These are phyloP conservation scores for Trichoderma sp. DNA, from an alignment of 2,329 filamentous ascomycete genomes.

Conservation along the genomic window DNA sequence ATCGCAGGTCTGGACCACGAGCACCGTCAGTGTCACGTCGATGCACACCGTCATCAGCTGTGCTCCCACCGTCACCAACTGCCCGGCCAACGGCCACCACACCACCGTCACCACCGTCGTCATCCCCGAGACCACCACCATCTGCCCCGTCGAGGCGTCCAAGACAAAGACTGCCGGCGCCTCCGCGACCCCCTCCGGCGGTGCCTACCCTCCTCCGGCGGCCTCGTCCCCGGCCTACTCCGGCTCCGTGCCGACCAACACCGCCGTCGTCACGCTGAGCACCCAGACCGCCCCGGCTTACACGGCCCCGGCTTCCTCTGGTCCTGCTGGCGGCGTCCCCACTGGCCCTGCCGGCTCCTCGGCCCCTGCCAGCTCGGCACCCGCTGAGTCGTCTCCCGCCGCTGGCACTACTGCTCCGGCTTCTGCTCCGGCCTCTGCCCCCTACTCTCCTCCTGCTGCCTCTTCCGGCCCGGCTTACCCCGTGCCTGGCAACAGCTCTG, in stretches of 20 bases:
- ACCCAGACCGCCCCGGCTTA: slow-evolving; percentile 17
- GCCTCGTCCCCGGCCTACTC: slow-evolving; percentile 7
- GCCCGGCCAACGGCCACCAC: slow-evolving; percentile 41
- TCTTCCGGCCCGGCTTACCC: slow-evolving; percentile 2
- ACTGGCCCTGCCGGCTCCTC: slow-evolving; percentile 9
- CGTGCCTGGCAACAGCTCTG: slow-evolving; percentile 21
- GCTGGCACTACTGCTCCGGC: slow-evolving; percentile 1
- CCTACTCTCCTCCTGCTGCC: slow-evolving; percentile 1
- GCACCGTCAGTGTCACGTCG: slow-evolving; percentile 45
- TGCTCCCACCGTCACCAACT: slow-evolving; percentile 39
- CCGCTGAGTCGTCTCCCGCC: not conserved
- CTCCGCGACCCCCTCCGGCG: slow-evolving; percentile 4
- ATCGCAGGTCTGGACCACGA: slow-evolving; percentile 43
- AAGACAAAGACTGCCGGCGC: slow-evolving; percentile 22
- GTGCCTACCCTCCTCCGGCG: slow-evolving; percentile 9
- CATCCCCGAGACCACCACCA: slow-evolving; percentile 45
- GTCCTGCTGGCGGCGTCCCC: slow-evolving; percentile 9
- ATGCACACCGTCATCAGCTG: slow-evolving; percentile 45
- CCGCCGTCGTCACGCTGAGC: slow-evolving; percentile 15
- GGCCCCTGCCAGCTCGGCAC: slow-evolving; percentile 25
- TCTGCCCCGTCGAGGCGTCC: slow-evolving; percentile 46
- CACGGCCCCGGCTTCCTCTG: slow-evolving; percentile 11
- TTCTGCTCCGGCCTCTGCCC: slow-evolving; percentile 1
- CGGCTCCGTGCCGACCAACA: slow-evolving; percentile 1
- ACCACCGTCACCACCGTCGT: slow-evolving; percentile 40